A percentile compares a stretch with the other conserved stretches of the same genome.
Conservation (phyloP, 2,329 filamentous ascomycete genomes). For the Leptodontidium sp. region DNA sequence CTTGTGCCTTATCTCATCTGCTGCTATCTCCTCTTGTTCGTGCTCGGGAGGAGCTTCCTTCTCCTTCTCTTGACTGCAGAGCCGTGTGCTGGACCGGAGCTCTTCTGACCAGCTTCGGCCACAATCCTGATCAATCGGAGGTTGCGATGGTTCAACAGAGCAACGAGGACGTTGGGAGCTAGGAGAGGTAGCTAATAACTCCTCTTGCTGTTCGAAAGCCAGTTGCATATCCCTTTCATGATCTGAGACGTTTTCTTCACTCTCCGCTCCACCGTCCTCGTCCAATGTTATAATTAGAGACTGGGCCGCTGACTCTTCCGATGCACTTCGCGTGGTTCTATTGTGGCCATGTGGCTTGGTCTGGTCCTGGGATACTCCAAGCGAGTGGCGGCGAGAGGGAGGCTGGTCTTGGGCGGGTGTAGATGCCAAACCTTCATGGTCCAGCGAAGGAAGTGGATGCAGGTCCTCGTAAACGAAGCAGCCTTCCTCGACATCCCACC, state of each 20-base stretch:
- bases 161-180: conserved; percentile 16
- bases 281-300: conserved; percentile 10
- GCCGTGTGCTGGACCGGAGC: conserved; percentile 20
- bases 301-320: conserved; percentile 8
- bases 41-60: conserved; percentile 24
- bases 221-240: too few relatives aligned
- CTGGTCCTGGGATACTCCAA: conserved; percentile 9
- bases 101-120: conserved; percentile 25
- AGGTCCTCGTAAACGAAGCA: conserved; percentile 19
- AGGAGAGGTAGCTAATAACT: conserved; percentile 21
- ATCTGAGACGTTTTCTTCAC: conserved; percentile 8
- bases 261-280: conserved; percentile 15
- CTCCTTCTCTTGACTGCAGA: conserved; percentile 24
- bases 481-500: conserved; percentile 23
- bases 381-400: too few relatives aligned
- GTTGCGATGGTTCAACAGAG: conserved; percentile 18
- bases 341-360: conserved; percentile 15
- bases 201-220: conserved; percentile 23
- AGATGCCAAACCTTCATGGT: too few relatives aligned
- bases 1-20: conserved; percentile 26
- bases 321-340: conserved; percentile 13
- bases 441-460: too few relatives aligned
- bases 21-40: conserved; percentile 25
- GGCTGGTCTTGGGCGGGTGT: too few relatives aligned
- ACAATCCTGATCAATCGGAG: conserved; percentile 26